These are phyloP conservation scores for Geotrichum phurueaensis DNA, from an alignment of 1,139 yeast species.

Conservation along the genomic window DNA sequence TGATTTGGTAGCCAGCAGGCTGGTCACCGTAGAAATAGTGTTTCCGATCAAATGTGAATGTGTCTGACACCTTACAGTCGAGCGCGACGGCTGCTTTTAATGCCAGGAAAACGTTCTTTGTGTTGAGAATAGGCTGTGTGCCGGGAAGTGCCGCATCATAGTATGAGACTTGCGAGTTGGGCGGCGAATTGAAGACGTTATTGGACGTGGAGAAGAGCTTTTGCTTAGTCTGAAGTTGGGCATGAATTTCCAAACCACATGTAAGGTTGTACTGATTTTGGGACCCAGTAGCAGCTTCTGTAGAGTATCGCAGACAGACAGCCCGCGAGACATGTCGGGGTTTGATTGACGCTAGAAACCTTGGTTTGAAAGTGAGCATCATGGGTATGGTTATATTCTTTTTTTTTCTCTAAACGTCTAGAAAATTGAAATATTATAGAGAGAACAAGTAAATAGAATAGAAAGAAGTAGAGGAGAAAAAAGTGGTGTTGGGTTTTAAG, in stretches of 20 bases:
- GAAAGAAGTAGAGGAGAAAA: background rate
- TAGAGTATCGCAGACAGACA: background rate
- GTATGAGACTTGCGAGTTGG: conserved; percentile 67
- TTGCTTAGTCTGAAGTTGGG: conserved; percentile 67
- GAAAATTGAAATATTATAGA: background rate
- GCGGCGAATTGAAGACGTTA: conserved; percentile 43
- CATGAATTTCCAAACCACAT: conserved; percentile 90
- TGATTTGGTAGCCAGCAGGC: conserved; percentile 92
- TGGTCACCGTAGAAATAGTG: conserved; percentile 97
- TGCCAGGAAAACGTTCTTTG: conserved; percentile 67
- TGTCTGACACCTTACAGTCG: conserved; percentile 50
- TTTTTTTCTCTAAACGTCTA: background rate
- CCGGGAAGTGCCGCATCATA: conserved; percentile 92
- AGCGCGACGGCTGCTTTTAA: conserved; percentile 69
- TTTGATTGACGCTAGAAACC: background rate
- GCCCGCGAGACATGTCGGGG: conserved; percentile 3
- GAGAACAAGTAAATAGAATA: background rate
- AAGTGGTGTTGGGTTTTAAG: background rate
- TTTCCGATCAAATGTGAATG: conserved; percentile 78
- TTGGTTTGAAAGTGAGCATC: conserved; percentile 1
- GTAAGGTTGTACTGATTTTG: conserved; percentile 43
- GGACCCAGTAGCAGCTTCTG: background rate
- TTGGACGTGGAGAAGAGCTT: conserved; percentile 63
- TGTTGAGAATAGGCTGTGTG: conserved; percentile 77
- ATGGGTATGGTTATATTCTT: background rate